Evolutionary conservation across 129 eudicot species (phyloP), one percentile per base, ranked within the genome.

Genomic region (Helianthus tuberosus): DNA sequence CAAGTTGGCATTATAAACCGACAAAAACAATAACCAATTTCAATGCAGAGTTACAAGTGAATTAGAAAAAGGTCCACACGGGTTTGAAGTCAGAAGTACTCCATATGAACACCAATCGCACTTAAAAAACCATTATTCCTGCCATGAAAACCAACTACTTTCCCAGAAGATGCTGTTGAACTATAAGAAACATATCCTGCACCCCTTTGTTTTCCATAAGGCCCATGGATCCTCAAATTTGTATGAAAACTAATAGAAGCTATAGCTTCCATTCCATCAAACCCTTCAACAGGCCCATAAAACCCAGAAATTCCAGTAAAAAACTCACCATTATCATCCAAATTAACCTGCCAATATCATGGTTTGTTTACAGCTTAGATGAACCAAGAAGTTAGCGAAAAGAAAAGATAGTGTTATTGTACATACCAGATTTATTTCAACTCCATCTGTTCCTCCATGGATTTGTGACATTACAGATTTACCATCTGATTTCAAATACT

Each of bases 151-250:
- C 66, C 66, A 29, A 60, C 17, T 6, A 60, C 20, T 60, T 60
- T 60, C 11, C 66, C 17, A 32, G 16, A 0, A 9, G 43, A 60
- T 12, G 17, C 0, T 4, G 43, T 12, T 60, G 43, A 27, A 60
- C 44, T 20, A 72, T 23, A 72, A 8, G 5, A 25, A 72, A 4
- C 7, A 17, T 17, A 46, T 2, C 60, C 67, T 3, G 41, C 47
- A 1, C 71, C 69, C 16, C 23, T 69, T 43, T 64, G 17, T 1
- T 3, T 51, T 8, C 81, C 81, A 70, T 49, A 75, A 1, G 81
- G 77, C 62, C 81, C 85, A 70, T 75, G 57, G 8, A 8, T 54
- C 27, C 35, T 36, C 64, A 62, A 75, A 63, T 62, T 81, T 35
- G 84, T 69, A n/a, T 81, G 57, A 49, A 81, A 69, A 11, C 53